Evolutionary conservation across 2,329 filamentous ascomycete genomes (phyloP).

Genomic region (Anisogramma anomala): DNA sequence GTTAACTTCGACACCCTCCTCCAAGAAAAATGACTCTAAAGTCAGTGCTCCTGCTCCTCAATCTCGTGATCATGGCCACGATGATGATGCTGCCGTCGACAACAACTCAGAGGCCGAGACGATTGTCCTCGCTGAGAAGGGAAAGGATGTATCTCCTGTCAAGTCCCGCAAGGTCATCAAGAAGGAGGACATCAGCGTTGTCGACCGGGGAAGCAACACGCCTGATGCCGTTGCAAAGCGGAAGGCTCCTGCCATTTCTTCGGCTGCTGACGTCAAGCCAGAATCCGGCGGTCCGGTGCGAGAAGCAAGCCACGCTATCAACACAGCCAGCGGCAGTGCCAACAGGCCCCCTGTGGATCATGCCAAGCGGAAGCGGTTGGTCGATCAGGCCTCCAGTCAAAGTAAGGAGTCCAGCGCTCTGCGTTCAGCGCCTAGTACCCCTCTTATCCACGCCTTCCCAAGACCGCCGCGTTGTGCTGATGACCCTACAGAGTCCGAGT

Average conservation of each 20-base stretch:
- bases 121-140: slow-evolving; percentile 55
- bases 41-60: slow-evolving; percentile 20
- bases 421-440: slow-evolving; percentile 48
- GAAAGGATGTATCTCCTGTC: slow-evolving; percentile 53
- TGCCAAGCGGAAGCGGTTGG: slow-evolving; percentile 40
- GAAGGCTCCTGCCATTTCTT: no score
- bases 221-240: slow-evolving; percentile 24
- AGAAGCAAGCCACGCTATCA: slow-evolving; percentile 10
- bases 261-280: slow-evolving; percentile 23
- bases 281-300: slow-evolving; percentile 24
- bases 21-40: slow-evolving; percentile 21
- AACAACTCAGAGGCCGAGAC: slow-evolving; percentile 63
- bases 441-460: slow-evolving; percentile 28
- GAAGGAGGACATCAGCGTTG: slow-evolving; percentile 52
- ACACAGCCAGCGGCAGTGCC: background rate
- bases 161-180: slow-evolving; percentile 53
- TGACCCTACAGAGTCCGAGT: slow-evolving; percentile 41
- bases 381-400: slow-evolving; percentile 29
- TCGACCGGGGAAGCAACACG: slow-evolving; percentile 25
- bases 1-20: slow-evolving; percentile 1
- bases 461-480: slow-evolving; percentile 29
- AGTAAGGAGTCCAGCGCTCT: slow-evolving; percentile 45
- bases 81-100: slow-evolving; percentile 34
- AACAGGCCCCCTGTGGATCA: slow-evolving; percentile 23
- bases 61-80: slow-evolving; percentile 23